A percentile compares a stretch with the other conserved stretches of the same genome.
Conservation (phyloP, 1,284 basidiomycete genomes). For the Erythrobasidium hasegawianum region DNA sequence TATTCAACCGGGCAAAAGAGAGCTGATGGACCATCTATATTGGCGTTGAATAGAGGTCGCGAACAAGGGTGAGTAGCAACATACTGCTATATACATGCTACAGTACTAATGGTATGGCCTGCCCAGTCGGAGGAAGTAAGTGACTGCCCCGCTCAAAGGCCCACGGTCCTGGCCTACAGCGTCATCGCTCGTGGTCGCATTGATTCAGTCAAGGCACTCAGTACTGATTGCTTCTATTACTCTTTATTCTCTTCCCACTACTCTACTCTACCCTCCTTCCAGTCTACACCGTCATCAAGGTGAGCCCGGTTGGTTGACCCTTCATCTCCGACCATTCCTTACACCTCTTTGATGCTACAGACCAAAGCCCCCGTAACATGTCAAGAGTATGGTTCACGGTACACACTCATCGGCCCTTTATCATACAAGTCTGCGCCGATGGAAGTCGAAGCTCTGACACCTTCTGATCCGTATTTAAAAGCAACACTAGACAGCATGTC, state of each 20-base stretch:
- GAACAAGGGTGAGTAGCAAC: slow-evolving; percentile 63
- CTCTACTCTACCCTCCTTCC: slow-evolving; percentile 4
- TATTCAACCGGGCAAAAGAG: not conserved
- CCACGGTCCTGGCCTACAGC: not conserved
- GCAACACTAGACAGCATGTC: slow-evolving; percentile 72
- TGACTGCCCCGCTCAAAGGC: not conserved
- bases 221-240: not conserved
- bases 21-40: not conserved
- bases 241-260: not conserved
- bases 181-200: not conserved
- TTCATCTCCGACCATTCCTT: not conserved
- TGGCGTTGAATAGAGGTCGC: slow-evolving; percentile 66
- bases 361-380: slow-evolving; percentile 98
- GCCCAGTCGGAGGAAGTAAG: slow-evolving; percentile 35
- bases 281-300: slow-evolving; percentile 36
- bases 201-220: not conserved
- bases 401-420: slow-evolving; percentile 87
- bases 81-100: not conserved
- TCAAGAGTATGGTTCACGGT: slow-evolving; percentile 71
- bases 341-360: slow-evolving; percentile 1
- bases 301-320: not conserved
- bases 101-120: too few species aligned
- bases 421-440: slow-evolving; percentile 97
- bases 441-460: slow-evolving; percentile 94
- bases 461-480: slow-evolving; percentile 58